A percentile compares a stretch with the other conserved stretches of the same genome.
Conservation (phyloP, 2,329 filamentous ascomycete species). For the Fusarium torreyae region DNA sequence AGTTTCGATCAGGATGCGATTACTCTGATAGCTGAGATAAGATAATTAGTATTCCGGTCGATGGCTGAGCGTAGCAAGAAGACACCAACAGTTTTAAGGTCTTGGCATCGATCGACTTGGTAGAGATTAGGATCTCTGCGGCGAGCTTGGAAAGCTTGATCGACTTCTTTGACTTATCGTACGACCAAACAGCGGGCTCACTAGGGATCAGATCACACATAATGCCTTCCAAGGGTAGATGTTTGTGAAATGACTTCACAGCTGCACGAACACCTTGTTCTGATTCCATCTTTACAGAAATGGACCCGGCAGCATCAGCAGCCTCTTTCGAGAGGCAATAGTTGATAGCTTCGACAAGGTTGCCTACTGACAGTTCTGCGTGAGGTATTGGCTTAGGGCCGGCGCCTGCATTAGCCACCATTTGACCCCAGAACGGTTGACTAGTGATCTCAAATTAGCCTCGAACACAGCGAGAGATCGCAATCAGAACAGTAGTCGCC, state of each 20-base stretch:
- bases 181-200: constrained; percentile 3
- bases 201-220: not conserved
- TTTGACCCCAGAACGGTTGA: constrained; percentile 36
- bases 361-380: constrained; percentile 29
- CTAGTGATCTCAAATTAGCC: not conserved
- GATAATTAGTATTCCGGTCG: not conserved
- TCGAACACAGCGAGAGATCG: no score
- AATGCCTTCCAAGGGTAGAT: constrained; percentile 4
- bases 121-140: not conserved
- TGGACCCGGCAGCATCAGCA: constrained; percentile 2
- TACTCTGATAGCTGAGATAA: not conserved
- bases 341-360: constrained; percentile 38
- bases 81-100: not conserved
- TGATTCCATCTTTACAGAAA: constrained; percentile 10
- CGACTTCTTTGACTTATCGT: not conserved
- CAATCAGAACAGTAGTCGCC: no score
- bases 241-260: constrained; percentile 13
- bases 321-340: constrained; percentile 35
- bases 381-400: constrained; percentile 20
- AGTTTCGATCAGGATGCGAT: not conserved
- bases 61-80: no score
- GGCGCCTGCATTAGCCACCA: constrained; percentile 23
- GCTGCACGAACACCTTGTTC: not conserved
- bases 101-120: not conserved
- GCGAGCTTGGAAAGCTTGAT: constrained; percentile 9